Evolutionary conservation across 768 basidiomycete genomes (phyloP).

Genomic region (Termitomyces sp.): DNA sequence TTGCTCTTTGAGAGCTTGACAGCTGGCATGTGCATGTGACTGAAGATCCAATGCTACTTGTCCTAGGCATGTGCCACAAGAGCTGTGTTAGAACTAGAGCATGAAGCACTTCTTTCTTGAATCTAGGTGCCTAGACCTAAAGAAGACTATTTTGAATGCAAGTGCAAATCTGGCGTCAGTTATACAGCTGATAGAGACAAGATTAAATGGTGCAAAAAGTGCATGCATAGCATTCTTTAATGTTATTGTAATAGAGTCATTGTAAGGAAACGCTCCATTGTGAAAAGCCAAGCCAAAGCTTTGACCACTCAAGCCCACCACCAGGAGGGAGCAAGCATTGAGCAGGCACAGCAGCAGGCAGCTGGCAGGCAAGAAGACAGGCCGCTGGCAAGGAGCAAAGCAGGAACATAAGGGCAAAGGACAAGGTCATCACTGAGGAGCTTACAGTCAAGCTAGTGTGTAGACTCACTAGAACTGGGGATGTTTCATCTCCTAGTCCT

Average conservation of each 20-base stretch:
- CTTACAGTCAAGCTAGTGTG: too few species aligned
- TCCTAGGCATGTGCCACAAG: constrained; percentile 18
- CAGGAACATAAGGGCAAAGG: too few species aligned
- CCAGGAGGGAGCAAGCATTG: too few species aligned
- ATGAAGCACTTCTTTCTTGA: background rate
- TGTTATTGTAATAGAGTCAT: background rate
- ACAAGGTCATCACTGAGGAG: too few species aligned
- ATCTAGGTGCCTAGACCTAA: background rate
- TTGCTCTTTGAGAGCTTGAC: constrained; percentile 13
- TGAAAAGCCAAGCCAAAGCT: too few species aligned
- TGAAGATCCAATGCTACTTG: constrained; percentile 21
- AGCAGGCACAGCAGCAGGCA: too few species aligned
- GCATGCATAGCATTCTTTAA: background rate
- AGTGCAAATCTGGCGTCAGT: background rate
- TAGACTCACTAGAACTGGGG: too few species aligned
- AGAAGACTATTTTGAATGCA: background rate
- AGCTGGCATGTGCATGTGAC: constrained; percentile 18
- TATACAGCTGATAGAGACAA: background rate
- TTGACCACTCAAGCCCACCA: too few species aligned
- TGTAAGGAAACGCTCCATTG: too few species aligned
- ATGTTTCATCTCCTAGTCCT: too few species aligned
- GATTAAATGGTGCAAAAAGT: background rate
- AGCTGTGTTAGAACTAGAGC: background rate
- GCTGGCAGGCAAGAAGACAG: too few species aligned
- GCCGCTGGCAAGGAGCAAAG: too few species aligned